Conservation (phyloP, 2,329 filamentous ascomycete species). For the Fusarium chlamydosporum region DNA sequence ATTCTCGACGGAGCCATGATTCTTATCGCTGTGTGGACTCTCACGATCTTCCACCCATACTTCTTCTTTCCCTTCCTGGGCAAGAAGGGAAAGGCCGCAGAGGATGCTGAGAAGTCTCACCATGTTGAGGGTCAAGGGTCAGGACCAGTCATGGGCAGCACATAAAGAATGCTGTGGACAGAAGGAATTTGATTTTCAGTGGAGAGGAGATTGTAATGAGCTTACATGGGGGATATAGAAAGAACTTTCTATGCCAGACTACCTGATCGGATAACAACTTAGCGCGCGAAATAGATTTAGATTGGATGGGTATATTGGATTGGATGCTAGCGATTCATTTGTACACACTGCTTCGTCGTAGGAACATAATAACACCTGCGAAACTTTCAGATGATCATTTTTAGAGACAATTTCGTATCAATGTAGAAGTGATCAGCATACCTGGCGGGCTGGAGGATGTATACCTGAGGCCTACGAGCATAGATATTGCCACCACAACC, state of each 20-base stretch:
- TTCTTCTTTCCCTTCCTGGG: conserved; percentile 38
- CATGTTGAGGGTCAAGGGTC: neutral
- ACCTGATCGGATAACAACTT: too few relatives aligned
- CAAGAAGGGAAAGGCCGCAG: conserved; percentile 15
- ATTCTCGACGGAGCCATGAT: conserved; percentile 44
- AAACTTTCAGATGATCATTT: too few relatives aligned
- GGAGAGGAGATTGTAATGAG: neutral
- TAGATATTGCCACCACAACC: neutral
- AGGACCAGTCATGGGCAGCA: neutral
- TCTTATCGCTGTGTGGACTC: conserved; percentile 33
- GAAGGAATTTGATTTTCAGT: neutral
- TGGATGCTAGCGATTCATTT: neutral
- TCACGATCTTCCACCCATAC: conserved; percentile 39
- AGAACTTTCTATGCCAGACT: neutral
- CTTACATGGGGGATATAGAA: neutral
- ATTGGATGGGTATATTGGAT: neutral
- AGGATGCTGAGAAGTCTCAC: conserved; percentile 13
- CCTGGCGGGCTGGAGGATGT: neutral
- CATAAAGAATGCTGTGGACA: fast-evolving
- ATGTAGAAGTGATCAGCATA: neutral
- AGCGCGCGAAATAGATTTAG: neutral
- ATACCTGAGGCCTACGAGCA: neutral
- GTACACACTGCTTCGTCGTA: too few relatives aligned
- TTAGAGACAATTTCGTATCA: neutral
- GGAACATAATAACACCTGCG: too few relatives aligned